phyloP scores from a whole-genome alignment of 352 stramenopile genomes.

The Globisporangium canariense region DNA sequence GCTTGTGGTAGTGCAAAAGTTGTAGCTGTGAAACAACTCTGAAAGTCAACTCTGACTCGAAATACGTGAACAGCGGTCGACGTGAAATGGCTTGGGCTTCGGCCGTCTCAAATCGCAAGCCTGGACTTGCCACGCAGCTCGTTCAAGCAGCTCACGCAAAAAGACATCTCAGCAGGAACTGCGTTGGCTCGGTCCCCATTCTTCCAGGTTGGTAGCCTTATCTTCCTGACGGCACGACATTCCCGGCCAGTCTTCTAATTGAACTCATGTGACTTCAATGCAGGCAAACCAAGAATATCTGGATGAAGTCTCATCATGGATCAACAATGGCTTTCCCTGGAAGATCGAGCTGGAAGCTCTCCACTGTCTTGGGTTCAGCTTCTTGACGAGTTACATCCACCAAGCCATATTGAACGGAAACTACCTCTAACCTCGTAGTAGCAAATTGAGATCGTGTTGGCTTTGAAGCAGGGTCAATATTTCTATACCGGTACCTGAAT shows the following conservation, averaged over 20 bases:
- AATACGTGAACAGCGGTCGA: conserved; percentile 40
- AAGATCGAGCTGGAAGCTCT: conserved; percentile 85
- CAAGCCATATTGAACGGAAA: conserved; percentile 36
- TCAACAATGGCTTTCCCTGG: conserved; percentile 31
- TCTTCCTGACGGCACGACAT: too few species aligned
- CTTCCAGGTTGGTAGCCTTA: conserved; percentile 39
- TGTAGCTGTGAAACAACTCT: not conserved
- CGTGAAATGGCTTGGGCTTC: conserved; percentile 91
- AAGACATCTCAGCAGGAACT: conserved; percentile 43
- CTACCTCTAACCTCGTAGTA: conserved; percentile 27
- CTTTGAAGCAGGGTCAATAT: conserved; percentile 15
- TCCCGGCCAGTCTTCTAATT: too few species aligned
- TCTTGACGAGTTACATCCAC: conserved; percentile 58
- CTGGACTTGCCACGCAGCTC: conserved; percentile 48
- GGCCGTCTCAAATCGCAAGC: conserved; percentile 67
- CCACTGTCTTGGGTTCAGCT: conserved; percentile 73
- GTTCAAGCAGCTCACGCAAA: conserved; percentile 55
- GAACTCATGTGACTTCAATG: not conserved
- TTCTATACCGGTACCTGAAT: not conserved
- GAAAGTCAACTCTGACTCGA: not conserved
- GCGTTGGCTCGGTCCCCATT: conserved; percentile 51
- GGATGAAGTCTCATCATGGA: conserved; percentile 58
- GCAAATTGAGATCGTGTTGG: not conserved
- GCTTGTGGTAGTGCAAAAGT: conserved; percentile 35
- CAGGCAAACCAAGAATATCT: conserved; percentile 53